phyloP scores from a whole-genome alignment of 306 rosid species.

The peach (Prunus persica) region DNA sequence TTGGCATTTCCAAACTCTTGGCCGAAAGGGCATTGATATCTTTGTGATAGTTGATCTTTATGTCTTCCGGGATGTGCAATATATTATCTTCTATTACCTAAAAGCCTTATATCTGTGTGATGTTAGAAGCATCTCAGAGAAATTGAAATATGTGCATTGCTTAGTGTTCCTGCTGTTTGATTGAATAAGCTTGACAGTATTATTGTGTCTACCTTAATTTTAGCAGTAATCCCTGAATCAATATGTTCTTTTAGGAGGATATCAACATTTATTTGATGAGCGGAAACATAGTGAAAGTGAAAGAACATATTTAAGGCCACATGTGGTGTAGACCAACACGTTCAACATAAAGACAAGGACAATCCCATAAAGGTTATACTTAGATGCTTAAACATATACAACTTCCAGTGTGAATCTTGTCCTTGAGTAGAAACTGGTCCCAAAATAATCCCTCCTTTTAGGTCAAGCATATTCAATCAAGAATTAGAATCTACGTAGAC shows the following conservation, averaged over 20 bases:
- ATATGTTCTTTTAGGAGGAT: background rate
- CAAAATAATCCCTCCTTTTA: background rate
- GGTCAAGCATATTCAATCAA: background rate
- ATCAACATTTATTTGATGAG: background rate
- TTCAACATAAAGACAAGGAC: background rate
- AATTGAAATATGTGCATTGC: background rate
- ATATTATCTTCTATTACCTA: no score
- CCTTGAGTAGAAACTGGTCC: background rate
- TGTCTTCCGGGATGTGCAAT: no score
- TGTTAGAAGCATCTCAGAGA: background rate
- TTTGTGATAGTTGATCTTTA: no score
- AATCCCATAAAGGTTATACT: background rate
- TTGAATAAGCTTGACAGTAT: background rate
- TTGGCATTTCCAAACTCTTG: conserved; percentile 35
- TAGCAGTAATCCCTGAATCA: background rate
- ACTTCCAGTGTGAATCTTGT: background rate
- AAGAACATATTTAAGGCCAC: background rate
- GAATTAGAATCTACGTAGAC: background rate
- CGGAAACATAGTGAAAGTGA: background rate
- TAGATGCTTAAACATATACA: background rate
- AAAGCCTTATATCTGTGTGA: background rate
- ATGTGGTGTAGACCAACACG: background rate
- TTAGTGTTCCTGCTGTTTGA: background rate
- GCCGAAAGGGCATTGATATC: conserved; percentile 19
- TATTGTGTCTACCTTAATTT: background rate